phyloP scores from a whole-genome alignment of 257 asterid genomes.

The Gentiana dahurica region DNA sequence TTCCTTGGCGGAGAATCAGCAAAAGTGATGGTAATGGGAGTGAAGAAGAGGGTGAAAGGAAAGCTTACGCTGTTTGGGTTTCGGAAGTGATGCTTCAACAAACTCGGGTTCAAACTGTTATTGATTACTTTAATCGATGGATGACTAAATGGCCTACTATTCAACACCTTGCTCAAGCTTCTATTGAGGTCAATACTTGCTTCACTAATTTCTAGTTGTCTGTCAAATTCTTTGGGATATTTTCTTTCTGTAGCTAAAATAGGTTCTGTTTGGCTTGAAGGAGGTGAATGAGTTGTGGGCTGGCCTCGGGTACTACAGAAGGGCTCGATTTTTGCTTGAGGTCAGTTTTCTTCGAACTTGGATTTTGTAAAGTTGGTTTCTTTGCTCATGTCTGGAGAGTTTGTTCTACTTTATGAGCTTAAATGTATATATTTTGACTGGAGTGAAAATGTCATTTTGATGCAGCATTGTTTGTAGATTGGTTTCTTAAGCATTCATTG shows the following conservation, averaged over 20 bases:
- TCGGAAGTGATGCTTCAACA: conserved; percentile 99
- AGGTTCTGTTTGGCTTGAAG: conserved; percentile 28
- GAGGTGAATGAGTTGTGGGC: conserved; percentile 99
- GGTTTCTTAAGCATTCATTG: too few species aligned
- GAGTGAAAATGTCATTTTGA: too few species aligned
- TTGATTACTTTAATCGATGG: conserved; percentile 84
- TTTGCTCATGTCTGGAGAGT: neutral
- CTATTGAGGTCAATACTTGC: conserved; percentile 47
- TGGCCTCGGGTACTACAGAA: conserved; percentile 86
- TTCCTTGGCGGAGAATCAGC: conserved; percentile 88
- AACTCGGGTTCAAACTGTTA: conserved; percentile 90
- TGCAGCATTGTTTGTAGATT: too few species aligned
- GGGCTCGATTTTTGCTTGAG: conserved; percentile 84
- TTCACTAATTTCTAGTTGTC: neutral
- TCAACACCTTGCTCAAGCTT: conserved; percentile 69
- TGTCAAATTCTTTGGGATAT: neutral
- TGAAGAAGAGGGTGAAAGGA: conserved; percentile 32
- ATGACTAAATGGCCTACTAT: conserved; percentile 91
- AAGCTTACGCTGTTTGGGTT: conserved; percentile 96
- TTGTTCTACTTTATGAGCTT: too few species aligned
- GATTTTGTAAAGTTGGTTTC: neutral
- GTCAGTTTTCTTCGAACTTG: conserved; percentile 21
- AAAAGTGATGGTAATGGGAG: conserved; percentile 6
- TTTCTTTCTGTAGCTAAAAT: neutral
- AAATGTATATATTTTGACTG: too few species aligned